phyloP scores from a whole-genome alignment of 73 alveolate genomes.

The Urostyla sp. region DNA sequence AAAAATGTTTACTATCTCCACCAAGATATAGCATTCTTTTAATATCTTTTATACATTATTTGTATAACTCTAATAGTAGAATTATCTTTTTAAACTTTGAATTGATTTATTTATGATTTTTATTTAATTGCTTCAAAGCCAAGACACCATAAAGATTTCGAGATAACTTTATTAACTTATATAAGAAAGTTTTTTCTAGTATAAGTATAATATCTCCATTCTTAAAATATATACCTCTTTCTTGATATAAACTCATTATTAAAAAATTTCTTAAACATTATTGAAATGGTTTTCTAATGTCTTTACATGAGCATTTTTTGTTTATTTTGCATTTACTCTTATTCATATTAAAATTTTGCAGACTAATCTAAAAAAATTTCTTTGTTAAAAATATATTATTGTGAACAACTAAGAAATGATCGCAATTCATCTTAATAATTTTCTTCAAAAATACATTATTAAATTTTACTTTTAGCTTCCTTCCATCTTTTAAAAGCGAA shows the following conservation, averaged over 20 bases:
- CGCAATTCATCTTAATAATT: too few species aligned
- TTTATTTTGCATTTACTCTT: background rate
- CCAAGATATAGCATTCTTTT: conserved; percentile 3
- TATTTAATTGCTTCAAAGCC: background rate
- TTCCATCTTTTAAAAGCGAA: too few species aligned
- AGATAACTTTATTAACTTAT: conserved; percentile 1
- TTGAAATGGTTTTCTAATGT: conserved; percentile 1
- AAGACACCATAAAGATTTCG: conserved; percentile 21
- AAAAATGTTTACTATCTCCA: conserved; percentile 9
- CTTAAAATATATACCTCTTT: conserved; percentile 23
- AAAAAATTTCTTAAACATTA: background rate
- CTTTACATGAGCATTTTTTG: background rate
- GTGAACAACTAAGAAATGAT: too few species aligned
- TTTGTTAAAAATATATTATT: too few species aligned
- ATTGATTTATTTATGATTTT: background rate
- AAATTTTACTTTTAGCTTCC: too few species aligned
- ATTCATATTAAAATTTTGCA: too few species aligned
- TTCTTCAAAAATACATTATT: too few species aligned
- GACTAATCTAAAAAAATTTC: too few species aligned
- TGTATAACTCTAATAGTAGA: background rate
- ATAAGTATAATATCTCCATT: conserved; percentile 16
- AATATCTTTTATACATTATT: background rate
- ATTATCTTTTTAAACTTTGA: background rate
- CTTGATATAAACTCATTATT: conserved; percentile 14
- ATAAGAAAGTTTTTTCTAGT: background rate